Percentiles rank a stretch among this genome's conserved stretches.
Conservation (phyloP, 2,329 filamentous ascomycete species). For the Ascochyta pisi region DNA sequence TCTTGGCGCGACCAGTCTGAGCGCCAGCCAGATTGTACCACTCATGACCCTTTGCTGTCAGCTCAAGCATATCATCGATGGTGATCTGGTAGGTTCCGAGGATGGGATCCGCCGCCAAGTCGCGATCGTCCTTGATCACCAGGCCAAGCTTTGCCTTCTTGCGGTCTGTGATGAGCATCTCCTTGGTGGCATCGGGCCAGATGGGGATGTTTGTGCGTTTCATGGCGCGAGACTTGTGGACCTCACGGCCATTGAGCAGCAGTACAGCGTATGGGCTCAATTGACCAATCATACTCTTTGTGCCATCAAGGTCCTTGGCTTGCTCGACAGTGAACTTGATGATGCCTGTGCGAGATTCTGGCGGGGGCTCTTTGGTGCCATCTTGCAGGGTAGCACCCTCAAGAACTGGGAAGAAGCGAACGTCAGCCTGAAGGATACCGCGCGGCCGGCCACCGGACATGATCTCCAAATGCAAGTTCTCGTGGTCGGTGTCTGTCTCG, state of each 20-base stretch:
- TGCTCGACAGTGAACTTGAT: slow-evolving; percentile 92
- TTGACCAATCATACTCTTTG: slow-evolving; percentile 87
- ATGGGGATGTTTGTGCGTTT: slow-evolving; percentile 98
- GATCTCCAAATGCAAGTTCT: slow-evolving; percentile 86
- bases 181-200: slow-evolving; percentile 91
- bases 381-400: slow-evolving; percentile 74
- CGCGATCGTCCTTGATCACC: slow-evolving; percentile 94
- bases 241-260: slow-evolving; percentile 88
- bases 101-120: slow-evolving; percentile 80
- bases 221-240: slow-evolving; percentile 87
- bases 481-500: slow-evolving; percentile 76
- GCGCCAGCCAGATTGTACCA: slow-evolving; percentile 90
- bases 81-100: slow-evolving; percentile 95
- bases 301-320: slow-evolving; percentile 92
- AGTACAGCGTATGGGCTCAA: slow-evolving; percentile 91
- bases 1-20: slow-evolving; percentile 84
- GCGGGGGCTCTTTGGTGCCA: slow-evolving; percentile 79
- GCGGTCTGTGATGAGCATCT: slow-evolving; percentile 92
- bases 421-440: slow-evolving; percentile 78
- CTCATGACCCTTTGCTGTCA: slow-evolving; percentile 90
- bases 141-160: slow-evolving; percentile 89
- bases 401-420: slow-evolving; percentile 95
- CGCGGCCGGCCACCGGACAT: slow-evolving; percentile 83
- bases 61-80: slow-evolving; percentile 88
- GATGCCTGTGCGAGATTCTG: slow-evolving; percentile 92